A percentile compares a stretch with the other conserved stretches of the same genome.
phyloP scores from a whole-genome alignment of 2,329 filamentous ascomycete species.

The Penicillium sp. region DNA sequence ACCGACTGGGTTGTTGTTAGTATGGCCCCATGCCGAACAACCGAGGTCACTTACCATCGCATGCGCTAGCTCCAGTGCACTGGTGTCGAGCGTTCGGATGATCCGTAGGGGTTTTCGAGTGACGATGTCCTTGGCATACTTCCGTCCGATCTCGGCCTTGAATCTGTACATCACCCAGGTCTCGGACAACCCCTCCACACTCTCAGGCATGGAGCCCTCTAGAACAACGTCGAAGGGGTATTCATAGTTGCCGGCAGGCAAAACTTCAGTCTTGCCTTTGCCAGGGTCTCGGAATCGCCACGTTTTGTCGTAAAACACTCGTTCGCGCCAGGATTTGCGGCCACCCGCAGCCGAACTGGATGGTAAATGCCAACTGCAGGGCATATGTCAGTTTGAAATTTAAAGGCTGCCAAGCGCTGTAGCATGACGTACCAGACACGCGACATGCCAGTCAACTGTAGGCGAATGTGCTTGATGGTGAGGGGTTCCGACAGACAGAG shows the following conservation, averaged over 20 bases:
- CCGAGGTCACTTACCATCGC: slow-evolving; percentile 60
- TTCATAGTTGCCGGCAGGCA: slow-evolving; percentile 73
- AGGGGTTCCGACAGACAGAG: slow-evolving; percentile 65
- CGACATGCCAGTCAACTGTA: slow-evolving; percentile 65
- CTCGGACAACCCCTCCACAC: slow-evolving; percentile 80
- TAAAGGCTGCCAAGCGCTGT: background rate
- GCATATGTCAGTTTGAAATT: background rate
- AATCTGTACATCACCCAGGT: slow-evolving; percentile 85
- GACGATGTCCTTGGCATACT: slow-evolving; percentile 80
- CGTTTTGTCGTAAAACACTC: slow-evolving; percentile 60
- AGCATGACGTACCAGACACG: slow-evolving; percentile 58
- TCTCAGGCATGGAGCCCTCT: slow-evolving; percentile 68
- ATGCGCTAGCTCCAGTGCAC: slow-evolving; percentile 71
- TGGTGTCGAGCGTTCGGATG: slow-evolving; percentile 70
- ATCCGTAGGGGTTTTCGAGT: slow-evolving; percentile 73
- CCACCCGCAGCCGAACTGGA: slow-evolving; percentile 35
- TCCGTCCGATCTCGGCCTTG: slow-evolving; percentile 85
- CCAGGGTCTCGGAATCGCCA: slow-evolving; percentile 62
- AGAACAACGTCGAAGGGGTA: slow-evolving; percentile 72
- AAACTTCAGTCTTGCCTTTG: slow-evolving; percentile 49
- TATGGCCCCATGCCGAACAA: background rate
- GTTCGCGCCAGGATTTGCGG: slow-evolving; percentile 40
- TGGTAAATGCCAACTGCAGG: slow-evolving; percentile 32
- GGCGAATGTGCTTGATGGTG: slow-evolving; percentile 66
- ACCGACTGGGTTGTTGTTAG: slow-evolving; percentile 53